phyloP scores from a whole-genome alignment of 345 rosid genomes.

The Physaria fendleri region DNA sequence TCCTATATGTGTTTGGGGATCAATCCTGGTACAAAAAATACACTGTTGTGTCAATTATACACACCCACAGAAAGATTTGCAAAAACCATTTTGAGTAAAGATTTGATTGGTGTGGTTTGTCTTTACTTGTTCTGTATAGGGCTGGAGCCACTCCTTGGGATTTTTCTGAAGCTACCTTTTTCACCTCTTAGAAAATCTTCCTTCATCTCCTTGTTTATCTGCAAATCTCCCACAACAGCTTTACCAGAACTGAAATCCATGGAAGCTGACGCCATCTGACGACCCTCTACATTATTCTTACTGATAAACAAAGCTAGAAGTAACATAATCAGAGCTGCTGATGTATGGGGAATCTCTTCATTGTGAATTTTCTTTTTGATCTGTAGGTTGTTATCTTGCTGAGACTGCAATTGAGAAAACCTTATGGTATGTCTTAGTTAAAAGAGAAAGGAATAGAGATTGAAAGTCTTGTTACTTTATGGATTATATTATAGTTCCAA shows the following conservation, averaged over 20 bases:
- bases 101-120: not conserved
- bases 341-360: slow-evolving; percentile 40
- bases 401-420: too few species aligned
- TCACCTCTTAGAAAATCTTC: slow-evolving; percentile 10
- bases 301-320: slow-evolving; percentile 36
- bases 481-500: too few species aligned
- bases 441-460: too few species aligned
- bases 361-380: slow-evolving; percentile 30
- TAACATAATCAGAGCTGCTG: slow-evolving; percentile 35
- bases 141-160: slow-evolving; percentile 27
- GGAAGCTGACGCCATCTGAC: slow-evolving; percentile 22
- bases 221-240: slow-evolving; percentile 19
- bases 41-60: not conserved
- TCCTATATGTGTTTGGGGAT: slow-evolving; percentile 21
- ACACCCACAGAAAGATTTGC: not conserved
- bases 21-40: slow-evolving; percentile 31
- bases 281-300: slow-evolving; percentile 36
- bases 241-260: slow-evolving; percentile 27
- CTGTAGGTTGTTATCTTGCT: too few species aligned
- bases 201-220: not conserved
- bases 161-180: slow-evolving; percentile 18
- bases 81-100: not conserved
- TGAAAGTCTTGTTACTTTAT: too few species aligned
- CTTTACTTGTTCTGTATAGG: slow-evolving; percentile 30
- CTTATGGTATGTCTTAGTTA: too few species aligned